Evolutionary conservation across 225 moss, liverwort and hornwort species (phyloP).

Genomic region (Pleurozium schreberi): DNA sequence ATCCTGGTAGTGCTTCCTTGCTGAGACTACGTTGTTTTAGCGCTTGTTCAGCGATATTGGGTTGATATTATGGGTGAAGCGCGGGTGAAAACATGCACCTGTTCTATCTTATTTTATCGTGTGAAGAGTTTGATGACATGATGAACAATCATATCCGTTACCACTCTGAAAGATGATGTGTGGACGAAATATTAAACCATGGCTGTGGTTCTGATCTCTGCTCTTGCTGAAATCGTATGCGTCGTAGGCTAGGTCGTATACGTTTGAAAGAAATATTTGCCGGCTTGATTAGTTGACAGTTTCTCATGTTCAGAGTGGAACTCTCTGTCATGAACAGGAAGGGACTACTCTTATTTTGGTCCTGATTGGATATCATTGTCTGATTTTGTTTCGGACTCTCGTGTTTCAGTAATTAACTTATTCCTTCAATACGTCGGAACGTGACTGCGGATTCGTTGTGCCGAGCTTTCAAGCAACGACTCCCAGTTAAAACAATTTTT

Average conservation of each 20-base stretch:
- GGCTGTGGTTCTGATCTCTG: neutral
- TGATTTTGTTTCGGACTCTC: neutral
- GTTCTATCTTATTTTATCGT: too few species aligned
- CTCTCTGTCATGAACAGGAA: neutral
- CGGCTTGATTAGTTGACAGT: too few species aligned
- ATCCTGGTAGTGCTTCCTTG: accelerated
- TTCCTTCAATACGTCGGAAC: too few species aligned
- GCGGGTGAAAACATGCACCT: accelerated
- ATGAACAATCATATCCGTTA: neutral
- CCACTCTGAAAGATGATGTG: neutral
- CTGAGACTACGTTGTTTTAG: accelerated
- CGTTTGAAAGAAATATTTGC: neutral
- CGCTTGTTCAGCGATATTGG: too few species aligned
- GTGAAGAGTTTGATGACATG: neutral
- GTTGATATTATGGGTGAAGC: too few species aligned
- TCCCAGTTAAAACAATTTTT: too few species aligned
- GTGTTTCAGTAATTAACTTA: too few species aligned
- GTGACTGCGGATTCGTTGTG: too few species aligned
- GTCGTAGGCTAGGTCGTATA: neutral
- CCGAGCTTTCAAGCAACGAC: too few species aligned
- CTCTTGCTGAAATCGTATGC: neutral
- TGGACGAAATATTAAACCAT: neutral
- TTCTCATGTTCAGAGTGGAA: too few species aligned
- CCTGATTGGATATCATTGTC: neutral
- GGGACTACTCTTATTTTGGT: neutral